Percentiles rank a stretch among this genome's conserved stretches.
These are phyloP conservation scores for Rugonectria rugulosa DNA, from an alignment of 2,329 filamentous ascomycete genomes.

Conservation along the genomic window DNA sequence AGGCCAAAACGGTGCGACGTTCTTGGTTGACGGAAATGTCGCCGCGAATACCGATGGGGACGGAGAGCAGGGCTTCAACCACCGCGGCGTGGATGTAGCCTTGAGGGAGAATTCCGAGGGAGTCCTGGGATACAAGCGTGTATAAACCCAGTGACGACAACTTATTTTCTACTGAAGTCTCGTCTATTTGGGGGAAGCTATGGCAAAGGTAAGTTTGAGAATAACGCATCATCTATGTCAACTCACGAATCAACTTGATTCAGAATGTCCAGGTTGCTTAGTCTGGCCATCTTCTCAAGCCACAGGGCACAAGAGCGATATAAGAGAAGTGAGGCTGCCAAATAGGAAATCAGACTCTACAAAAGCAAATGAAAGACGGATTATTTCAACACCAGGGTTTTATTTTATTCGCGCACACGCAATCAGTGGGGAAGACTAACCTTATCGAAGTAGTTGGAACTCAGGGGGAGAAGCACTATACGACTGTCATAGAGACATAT, in stretches of 20 bases:
- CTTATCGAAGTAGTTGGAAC: too few species aligned
- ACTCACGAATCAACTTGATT: constrained; percentile 7
- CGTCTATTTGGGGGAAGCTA: background rate
- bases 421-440: too few species aligned
- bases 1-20: background rate
- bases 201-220: background rate
- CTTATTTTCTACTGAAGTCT: background rate
- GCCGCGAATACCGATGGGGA: constrained; percentile 1
- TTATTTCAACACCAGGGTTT: too few species aligned
- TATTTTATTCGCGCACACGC: too few species aligned
- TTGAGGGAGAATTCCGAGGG: background rate
- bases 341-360: too few species aligned
- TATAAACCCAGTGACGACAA: background rate
- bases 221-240: background rate
- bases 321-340: too few species aligned
- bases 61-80: background rate
- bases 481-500: too few species aligned
- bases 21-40: background rate
- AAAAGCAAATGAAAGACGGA: too few species aligned
- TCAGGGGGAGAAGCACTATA: too few species aligned
- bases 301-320: too few species aligned
- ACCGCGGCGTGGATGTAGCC: background rate
- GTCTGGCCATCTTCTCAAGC: background rate
- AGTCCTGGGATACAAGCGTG: background rate
- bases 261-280: constrained; percentile 1